Percentiles rank a stretch among this genome's conserved stretches.
phyloP scores from a whole-genome alignment of 768 basidiomycete species.

The Glaciozyma antarctica region DNA sequence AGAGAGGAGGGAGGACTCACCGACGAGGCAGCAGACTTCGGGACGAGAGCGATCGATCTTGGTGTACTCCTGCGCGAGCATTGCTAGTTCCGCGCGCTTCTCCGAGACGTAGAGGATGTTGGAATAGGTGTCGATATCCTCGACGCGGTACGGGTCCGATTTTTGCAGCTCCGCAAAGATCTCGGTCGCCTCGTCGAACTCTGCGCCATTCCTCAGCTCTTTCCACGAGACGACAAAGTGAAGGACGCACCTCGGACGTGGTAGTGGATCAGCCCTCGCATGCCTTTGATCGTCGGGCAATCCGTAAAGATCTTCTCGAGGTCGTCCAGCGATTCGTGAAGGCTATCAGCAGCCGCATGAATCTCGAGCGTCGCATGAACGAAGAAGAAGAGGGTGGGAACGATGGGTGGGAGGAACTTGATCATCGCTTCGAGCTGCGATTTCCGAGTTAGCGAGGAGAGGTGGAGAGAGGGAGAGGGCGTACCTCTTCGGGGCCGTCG shows the following conservation, averaged over 20 bases:
- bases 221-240: neutral
- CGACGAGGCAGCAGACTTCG: conserved; percentile 91
- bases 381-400: conserved; percentile 63
- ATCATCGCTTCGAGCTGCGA: conserved; percentile 39
- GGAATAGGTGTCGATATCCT: conserved; percentile 90
- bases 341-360: conserved; percentile 76
- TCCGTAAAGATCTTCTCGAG: conserved; percentile 71
- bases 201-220: conserved; percentile 43
- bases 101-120: conserved; percentile 95
- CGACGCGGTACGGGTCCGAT: conserved; percentile 77
- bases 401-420: conserved; percentile 49
- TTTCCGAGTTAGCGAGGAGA: neutral
- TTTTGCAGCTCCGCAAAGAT: conserved; percentile 75
- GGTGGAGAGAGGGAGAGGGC: neutral
- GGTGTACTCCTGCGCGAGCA: conserved; percentile 82
- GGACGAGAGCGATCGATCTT: conserved; percentile 84
- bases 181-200: conserved; percentile 72
- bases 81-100: conserved; percentile 74
- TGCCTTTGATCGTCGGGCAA: conserved; percentile 54
- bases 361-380: conserved; percentile 81
- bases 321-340: conserved; percentile 68
- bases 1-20: conserved; percentile 46
- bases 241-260: conserved; percentile 69
- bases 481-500: conserved; percentile 71
- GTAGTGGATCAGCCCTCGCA: conserved; percentile 76